A percentile compares a stretch with the other conserved stretches of the same genome.
Evolutionary conservation across 768 basidiomycete species (phyloP).

Genomic region (Termitomyces sp.): DNA sequence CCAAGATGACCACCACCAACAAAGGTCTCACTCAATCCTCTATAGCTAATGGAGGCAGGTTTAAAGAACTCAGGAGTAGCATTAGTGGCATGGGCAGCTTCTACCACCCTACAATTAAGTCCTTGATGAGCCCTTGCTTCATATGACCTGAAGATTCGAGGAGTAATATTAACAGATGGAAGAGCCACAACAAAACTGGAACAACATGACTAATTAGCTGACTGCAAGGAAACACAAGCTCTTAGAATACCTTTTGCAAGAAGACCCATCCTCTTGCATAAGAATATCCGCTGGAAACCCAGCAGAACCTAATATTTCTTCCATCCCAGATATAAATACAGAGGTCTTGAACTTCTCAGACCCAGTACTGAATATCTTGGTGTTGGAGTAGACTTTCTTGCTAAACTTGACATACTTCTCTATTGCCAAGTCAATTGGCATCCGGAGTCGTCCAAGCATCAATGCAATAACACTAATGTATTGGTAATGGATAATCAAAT

Average conservation of each 20-base stretch:
- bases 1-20: background rate
- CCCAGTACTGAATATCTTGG: background rate
- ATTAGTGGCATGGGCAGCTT: constrained; percentile 4
- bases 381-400: background rate
- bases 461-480: background rate
- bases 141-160: background rate
- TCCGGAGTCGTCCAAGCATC: constrained; percentile 5
- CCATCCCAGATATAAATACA: background rate
- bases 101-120: background rate
- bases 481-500: background rate
- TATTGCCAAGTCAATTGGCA: constrained; percentile 2
- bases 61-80: background rate
- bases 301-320: background rate
- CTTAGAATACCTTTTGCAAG: background rate
- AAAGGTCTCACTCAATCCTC: background rate
- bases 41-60: background rate
- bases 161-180: background rate
- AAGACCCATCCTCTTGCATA: background rate
- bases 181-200: background rate
- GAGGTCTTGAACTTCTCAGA: background rate
- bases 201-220: no score
- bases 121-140: background rate
- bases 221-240: no score
- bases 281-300: background rate
- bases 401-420: background rate